These are phyloP conservation scores for Haplographium delicatum DNA, from an alignment of 495 filamentous ascomycete genomes.

Conservation along the genomic window DNA sequence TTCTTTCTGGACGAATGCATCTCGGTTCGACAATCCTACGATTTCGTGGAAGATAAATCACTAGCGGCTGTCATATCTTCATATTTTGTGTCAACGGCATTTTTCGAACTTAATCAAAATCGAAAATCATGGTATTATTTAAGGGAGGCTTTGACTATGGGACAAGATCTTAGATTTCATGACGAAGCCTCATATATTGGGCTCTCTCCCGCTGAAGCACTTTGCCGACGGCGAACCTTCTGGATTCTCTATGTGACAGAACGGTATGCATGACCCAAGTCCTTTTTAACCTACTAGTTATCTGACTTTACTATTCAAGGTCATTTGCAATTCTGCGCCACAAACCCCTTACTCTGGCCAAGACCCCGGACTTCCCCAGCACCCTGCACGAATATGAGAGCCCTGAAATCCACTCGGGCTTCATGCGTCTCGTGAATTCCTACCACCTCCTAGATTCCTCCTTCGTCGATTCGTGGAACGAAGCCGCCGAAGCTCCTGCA, in stretches of 20 bases:
- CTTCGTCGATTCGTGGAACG: slow-evolving; percentile 34
- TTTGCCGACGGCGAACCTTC: slow-evolving; percentile 53
- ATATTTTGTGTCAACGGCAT: slow-evolving; percentile 31
- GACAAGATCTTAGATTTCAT: slow-evolving; percentile 54
- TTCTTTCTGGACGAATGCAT: slow-evolving; percentile 34
- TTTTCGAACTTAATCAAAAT: slow-evolving; percentile 31
- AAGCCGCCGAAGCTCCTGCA: slow-evolving; percentile 19
- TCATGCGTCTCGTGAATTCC: slow-evolving; percentile 49
- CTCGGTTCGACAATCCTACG: slow-evolving; percentile 28
- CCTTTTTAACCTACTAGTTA: neutral
- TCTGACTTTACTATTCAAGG: slow-evolving; percentile 4
- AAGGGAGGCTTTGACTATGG: slow-evolving; percentile 55
- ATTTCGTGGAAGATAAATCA: slow-evolving; percentile 30
- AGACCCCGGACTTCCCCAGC: slow-evolving; percentile 37
- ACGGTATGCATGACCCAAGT: slow-evolving; percentile 30
- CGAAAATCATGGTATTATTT: slow-evolving; percentile 54
- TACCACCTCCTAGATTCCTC: slow-evolving; percentile 34
- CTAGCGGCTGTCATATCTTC: slow-evolving; percentile 30
- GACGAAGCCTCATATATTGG: slow-evolving; percentile 48
- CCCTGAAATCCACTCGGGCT: slow-evolving; percentile 45
- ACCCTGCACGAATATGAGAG: slow-evolving; percentile 41
- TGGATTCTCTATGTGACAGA: slow-evolving; percentile 62
- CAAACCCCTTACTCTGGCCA: slow-evolving; percentile 50
- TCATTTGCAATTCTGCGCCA: slow-evolving; percentile 41
- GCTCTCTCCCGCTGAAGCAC: slow-evolving; percentile 39